phyloP scores from a whole-genome alignment of 371 early-diverging fungal species.

The Parasitella parasitica region DNA sequence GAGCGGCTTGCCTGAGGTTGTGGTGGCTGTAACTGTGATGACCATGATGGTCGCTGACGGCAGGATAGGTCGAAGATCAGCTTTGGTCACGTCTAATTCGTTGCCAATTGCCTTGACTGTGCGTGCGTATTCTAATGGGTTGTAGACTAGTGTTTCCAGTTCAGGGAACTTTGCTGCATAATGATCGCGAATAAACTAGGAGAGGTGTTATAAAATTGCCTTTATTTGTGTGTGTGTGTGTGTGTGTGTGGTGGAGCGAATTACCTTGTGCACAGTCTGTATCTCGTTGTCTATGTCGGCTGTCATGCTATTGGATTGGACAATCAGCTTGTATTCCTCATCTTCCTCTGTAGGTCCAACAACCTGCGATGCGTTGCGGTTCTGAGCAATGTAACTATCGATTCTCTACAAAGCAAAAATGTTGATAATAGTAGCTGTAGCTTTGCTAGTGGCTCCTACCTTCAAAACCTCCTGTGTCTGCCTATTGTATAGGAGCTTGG shows the following conservation, averaged over 20 bases:
- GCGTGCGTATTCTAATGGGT: constrained; percentile 87
- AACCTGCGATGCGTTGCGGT: constrained; percentile 33
- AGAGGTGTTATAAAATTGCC: background rate
- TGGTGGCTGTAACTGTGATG: constrained; percentile 89
- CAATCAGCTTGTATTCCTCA: constrained; percentile 88
- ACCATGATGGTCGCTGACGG: constrained; percentile 90
- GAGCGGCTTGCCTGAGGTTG: constrained; percentile 73
- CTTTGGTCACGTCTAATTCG: constrained; percentile 65
- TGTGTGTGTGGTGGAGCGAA: too few species aligned
- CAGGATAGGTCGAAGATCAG: constrained; percentile 74
- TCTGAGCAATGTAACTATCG: constrained; percentile 45
- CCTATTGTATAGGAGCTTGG: constrained; percentile 43
- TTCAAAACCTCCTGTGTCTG: constrained; percentile 44
- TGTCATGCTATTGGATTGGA: constrained; percentile 83
- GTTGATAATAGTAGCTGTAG: too few species aligned
- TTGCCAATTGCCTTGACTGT: constrained; percentile 87
- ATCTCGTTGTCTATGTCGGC: constrained; percentile 90
- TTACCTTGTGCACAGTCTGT: constrained; percentile 82
- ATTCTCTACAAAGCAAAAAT: constrained; percentile 45
- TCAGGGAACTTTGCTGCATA: constrained; percentile 90
- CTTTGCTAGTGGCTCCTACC: too few species aligned
- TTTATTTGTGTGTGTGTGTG: too few species aligned
- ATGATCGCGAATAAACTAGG: constrained; percentile 85
- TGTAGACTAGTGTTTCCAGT: constrained; percentile 83
- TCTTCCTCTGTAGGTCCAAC: constrained; percentile 74